These are phyloP conservation scores for Nadsonia starkeyi-henricii DNA, from an alignment of 1,139 yeast species.

Conservation along the genomic window DNA sequence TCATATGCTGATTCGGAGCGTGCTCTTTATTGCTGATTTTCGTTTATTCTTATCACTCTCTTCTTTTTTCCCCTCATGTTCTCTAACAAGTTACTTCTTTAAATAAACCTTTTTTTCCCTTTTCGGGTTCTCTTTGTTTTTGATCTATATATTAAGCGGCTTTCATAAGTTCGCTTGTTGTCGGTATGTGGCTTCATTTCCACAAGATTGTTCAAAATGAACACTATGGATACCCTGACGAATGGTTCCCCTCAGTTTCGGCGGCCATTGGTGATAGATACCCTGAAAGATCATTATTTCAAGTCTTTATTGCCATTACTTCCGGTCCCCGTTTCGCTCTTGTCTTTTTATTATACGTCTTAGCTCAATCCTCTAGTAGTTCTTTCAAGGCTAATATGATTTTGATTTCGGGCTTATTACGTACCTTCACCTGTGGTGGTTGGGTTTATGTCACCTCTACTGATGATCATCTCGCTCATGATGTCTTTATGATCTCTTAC, in stretches of 20 bases:
- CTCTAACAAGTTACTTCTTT: too few species aligned
- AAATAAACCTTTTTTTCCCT: too few species aligned
- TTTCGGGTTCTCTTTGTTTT: neutral
- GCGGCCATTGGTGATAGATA: slow-evolving; percentile 95
- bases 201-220: slow-evolving; percentile 79
- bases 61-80: too few species aligned
- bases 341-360: slow-evolving; percentile 43
- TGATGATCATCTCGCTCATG: slow-evolving; percentile 94
- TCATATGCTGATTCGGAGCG: too few species aligned
- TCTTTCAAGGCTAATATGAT: slow-evolving; percentile 18
- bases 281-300: slow-evolving; percentile 89
- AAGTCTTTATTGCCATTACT: slow-evolving; percentile 44
- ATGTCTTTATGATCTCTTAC: slow-evolving; percentile 84
- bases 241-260: slow-evolving; percentile 96
- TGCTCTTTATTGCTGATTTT: too few species aligned
- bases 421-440: slow-evolving; percentile 94
- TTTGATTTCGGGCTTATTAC: slow-evolving; percentile 47
- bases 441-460: slow-evolving; percentile 97
- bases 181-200: slow-evolving; percentile 66
- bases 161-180: slow-evolving; percentile 55
- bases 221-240: slow-evolving; percentile 83
- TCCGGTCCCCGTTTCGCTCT: slow-evolving; percentile 65
- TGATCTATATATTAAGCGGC: slow-evolving; percentile 28
- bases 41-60: too few species aligned
- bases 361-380: slow-evolving; percentile 22